A percentile compares a stretch with the other conserved stretches of the same genome.
Conservation (phyloP, 2,329 filamentous ascomycete genomes). For the Ilyonectria sp. region DNA sequence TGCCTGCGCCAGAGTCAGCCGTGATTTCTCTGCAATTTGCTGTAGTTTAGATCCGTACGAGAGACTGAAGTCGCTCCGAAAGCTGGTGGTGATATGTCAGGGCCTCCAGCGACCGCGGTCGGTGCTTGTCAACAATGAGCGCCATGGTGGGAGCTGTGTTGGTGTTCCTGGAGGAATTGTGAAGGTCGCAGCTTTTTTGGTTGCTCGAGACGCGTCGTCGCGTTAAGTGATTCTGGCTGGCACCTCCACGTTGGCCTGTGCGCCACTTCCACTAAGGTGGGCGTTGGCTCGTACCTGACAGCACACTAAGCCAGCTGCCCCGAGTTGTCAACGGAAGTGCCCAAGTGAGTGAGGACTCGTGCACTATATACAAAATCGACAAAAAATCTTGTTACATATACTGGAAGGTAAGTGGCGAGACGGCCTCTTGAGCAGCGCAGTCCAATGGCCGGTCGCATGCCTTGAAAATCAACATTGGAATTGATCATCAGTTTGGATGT, state of each 20-base stretch:
- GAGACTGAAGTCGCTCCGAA: conserved; percentile 86
- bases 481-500: conserved; percentile 29
- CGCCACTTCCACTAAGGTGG: conserved; percentile 8
- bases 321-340: background rate
- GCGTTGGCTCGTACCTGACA: background rate
- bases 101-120: conserved; percentile 80
- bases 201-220: conserved; percentile 54
- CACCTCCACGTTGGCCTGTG: conserved; percentile 42
- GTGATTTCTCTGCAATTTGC: conserved; percentile 7
- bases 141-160: conserved; percentile 64
- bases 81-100: conserved; percentile 92
- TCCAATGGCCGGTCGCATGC: background rate
- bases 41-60: conserved; percentile 72
- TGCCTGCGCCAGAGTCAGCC: conserved; percentile 71
- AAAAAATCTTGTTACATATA: background rate
- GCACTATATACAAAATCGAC: no score
- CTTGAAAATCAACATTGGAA: background rate
- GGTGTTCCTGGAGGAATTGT: conserved; percentile 32
- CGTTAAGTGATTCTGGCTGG: conserved; percentile 54
- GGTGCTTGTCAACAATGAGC: conserved; percentile 80
- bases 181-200: conserved; percentile 42
- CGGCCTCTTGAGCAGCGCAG: no score
- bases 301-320: conserved; percentile 5
- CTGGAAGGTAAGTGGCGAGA: background rate
- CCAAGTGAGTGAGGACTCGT: no score